Base-by-base conservation (phyloP, 768 basidiomycete species). In the Mycena chlorophos region DNA sequence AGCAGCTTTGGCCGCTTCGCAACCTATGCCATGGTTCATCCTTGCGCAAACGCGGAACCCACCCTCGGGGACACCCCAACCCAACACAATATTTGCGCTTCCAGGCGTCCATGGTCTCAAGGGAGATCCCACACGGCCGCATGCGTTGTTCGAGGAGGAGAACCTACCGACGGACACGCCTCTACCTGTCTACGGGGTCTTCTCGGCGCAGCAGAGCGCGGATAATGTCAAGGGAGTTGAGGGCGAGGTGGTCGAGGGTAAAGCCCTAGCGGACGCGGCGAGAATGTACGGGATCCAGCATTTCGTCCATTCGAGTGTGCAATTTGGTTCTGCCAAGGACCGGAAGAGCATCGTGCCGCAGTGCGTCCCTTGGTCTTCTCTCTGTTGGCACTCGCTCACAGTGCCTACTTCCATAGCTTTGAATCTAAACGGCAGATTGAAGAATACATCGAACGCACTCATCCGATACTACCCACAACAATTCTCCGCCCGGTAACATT, bases 161-260 rank as follows among this genome's bases (percentile, higher is more conserved):
- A 54, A 51, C 1, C 55, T 48, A 0, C 40, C 40, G 8, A 6
- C 13, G n/a, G 40, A 42, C 40, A 42, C 40, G 22, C 40, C 40
- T 19, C 40, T 42, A 6, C 40, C 40, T 8, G 54, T 61, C 0
- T 56, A 57, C 49, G 60, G 27, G 13, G 60, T 61, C 2, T 61
- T 61, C 17, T 61, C 60, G 14, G 60, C 57, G 3, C 60, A 61
- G 48, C 59, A 53, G 51, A 56, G 59, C 19, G 26, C 28, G 25
- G 59, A 60, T 28, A 60, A 60, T 28, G 51, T 52, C 2, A 45
- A 46, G 42, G 55, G 59, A 17, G 31, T 60, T 12, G 23, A 20
- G 2, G 55, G 51, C 13, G 59, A 60, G 20, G 22, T 45, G 8
- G n/a, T 29, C 1, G 46, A 60, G 30, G 50, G 52, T 2, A 60